phyloP scores from a whole-genome alignment of 345 rosid species.

The Rhizophora mangle region DNA sequence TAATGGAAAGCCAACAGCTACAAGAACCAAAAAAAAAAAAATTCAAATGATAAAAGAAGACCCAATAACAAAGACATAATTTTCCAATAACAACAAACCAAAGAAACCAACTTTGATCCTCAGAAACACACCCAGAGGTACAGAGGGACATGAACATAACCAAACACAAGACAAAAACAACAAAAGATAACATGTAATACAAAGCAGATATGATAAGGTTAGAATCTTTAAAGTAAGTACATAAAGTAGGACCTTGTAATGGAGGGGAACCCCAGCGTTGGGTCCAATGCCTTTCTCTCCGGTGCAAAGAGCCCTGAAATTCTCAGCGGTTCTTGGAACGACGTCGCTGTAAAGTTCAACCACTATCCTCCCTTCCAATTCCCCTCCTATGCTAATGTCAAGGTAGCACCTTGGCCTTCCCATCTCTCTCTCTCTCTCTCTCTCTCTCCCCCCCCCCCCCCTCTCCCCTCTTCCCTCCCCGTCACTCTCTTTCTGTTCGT shows the following conservation, averaged over 20 bases:
- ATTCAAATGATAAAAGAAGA: background rate
- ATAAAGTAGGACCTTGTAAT: conserved; percentile 60
- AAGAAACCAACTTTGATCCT: conserved; percentile 9
- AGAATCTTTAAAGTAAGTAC: background rate
- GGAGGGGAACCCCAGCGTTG: conserved; percentile 68
- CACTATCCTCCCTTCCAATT: conserved; percentile 86
- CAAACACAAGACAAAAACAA: background rate
- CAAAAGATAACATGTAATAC: background rate
- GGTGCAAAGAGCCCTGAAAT: conserved; percentile 90
- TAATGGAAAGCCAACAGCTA: background rate
- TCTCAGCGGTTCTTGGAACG: conserved; percentile 84
- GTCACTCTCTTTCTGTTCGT: background rate
- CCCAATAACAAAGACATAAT: conserved; percentile 5
- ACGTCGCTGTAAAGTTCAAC: conserved; percentile 80
- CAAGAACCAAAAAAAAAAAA: background rate
- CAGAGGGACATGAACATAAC: background rate
- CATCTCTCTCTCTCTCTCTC: conserved; percentile 36
- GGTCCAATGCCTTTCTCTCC: conserved; percentile 93
- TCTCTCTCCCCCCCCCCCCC: background rate
- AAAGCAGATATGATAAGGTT: background rate
- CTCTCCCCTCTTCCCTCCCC: background rate
- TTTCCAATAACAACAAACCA: conserved; percentile 8
- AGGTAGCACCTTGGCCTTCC: conserved; percentile 64
- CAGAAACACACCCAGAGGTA: background rate
- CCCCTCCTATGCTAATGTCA: conserved; percentile 87